A percentile compares a stretch with the other conserved stretches of the same genome.
Conservation (phyloP, 805 yeast genomes). For the Metschnikowia sp. region DNA sequence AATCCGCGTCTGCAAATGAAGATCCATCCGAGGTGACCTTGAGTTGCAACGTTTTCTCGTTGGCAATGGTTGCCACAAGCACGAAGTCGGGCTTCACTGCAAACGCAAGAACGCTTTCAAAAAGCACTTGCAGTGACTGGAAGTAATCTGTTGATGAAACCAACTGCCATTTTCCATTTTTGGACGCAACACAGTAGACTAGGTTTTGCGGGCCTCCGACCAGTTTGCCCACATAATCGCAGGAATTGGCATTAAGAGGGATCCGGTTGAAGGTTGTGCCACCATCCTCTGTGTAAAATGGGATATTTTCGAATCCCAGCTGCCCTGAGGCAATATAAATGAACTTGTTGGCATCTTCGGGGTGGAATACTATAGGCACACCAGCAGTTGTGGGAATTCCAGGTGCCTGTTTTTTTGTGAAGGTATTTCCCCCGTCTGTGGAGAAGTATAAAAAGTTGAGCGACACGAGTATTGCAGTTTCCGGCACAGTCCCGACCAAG, state of each 20-base stretch:
- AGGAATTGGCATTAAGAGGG: slow-evolving; percentile 49
- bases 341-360: slow-evolving; percentile 50
- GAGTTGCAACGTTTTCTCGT: slow-evolving; percentile 51
- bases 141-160: slow-evolving; percentile 55
- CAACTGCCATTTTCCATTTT: slow-evolving; percentile 31
- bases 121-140: slow-evolving; percentile 35
- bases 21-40: slow-evolving; percentile 76
- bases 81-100: slow-evolving; percentile 69
- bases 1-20: slow-evolving; percentile 70
- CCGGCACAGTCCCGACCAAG: slow-evolving; percentile 57
- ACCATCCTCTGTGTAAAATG: slow-evolving; percentile 62
- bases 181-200: slow-evolving; percentile 60
- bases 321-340: slow-evolving; percentile 66
- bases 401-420: slow-evolving; percentile 41
- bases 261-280: slow-evolving; percentile 63
- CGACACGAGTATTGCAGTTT: slow-evolving; percentile 55
- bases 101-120: slow-evolving; percentile 66
- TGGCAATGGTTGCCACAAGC: slow-evolving; percentile 63
- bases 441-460: slow-evolving; percentile 54
- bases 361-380: slow-evolving; percentile 59
- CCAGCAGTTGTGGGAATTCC: slow-evolving; percentile 34
- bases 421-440: slow-evolving; percentile 63
- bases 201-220: slow-evolving; percentile 45
- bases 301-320: slow-evolving; percentile 55
- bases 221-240: slow-evolving; percentile 65